Base-by-base conservation (phyloP, 345 rosid species). In the Ceriops zippeliana region DNA sequence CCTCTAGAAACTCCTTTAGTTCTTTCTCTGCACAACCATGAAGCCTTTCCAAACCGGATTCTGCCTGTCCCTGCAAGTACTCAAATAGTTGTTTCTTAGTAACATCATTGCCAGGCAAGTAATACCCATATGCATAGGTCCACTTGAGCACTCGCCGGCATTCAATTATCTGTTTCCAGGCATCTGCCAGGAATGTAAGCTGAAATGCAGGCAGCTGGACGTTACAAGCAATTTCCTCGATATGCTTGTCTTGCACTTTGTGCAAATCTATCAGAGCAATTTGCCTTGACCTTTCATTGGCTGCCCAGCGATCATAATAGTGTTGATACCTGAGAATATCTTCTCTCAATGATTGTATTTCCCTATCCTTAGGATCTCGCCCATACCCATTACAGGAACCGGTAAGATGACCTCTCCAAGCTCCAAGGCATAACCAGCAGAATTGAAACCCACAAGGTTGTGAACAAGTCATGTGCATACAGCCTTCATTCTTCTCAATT, bases 21-120 rank as follows among this genome's bases (percentile, higher is more conserved):
- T 76, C 80, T 58, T 59, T 67, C 70, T 82, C 85, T 8, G 72
- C 78, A 30, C 51, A 75, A 49, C 63, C 30, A 31, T 81, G 85
- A n/a, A 81, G 78, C 61, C 60, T 78, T 54, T 82, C 85, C 58
- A 78, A 52, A 46, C 58, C 58, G 31, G 63, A 24, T 67, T 75
- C 85, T 10, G 80, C 85, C 78, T 81, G 78, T 34, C 87, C 80
- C 62, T 82, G 85, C 65, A 73, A 57, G 57, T 70, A 67, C 76
- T 82, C 82, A 22, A 82, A 82, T 11, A 82, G 62, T 27, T 60
- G 34, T 52, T 62, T 82, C 74, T 78, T 82, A 9, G 51, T 67
- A 16, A 1, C 5, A 4, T 76, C 73, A 7, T 63, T 16, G 5
- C 66, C 71, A 0, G 72, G 63, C 61, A 78, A 8, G 60, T 63